Base-by-base conservation (phyloP, 2,329 filamentous ascomycete genomes). In the Pochonia chlamydosporia region DNA sequence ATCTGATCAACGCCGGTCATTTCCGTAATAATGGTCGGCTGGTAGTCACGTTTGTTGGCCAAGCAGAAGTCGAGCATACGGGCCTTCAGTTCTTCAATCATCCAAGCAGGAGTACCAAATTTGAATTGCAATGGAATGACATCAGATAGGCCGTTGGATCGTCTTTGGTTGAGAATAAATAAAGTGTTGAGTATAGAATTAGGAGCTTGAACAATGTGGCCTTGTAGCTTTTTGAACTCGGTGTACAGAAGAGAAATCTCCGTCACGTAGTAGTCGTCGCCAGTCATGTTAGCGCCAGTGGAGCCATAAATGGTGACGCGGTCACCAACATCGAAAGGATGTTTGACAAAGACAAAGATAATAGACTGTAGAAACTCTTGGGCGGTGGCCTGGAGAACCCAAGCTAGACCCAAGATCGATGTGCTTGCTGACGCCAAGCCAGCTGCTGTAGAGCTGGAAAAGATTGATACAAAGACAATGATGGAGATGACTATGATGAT, bases 211-310 rank as follows among this genome's bases (percentile, higher is more conserved):
- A 97, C 92, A 21, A 96, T 85, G 58, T 96, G 91, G 2, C 92
- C 92, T 66, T 96, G 86, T 87, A 96, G 92, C 74, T 96, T 96
- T 76, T 96, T 96, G 73, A 96, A 96, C 61, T 96, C 92, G 13
- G 92, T 97, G 64, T 93, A 97, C 14, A 96, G 76, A 1, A 97
- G 76, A 2, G 89, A 87, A 47, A 97, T 95, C 61, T 96, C 89
- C 46, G 95, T 95, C 46, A 97, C 91, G 55, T 95, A 96, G 67
- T 96, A 97, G 59, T 96, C 92, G 57, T 96, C 92, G 40, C 91
- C 91, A 30, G 78, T 80, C 60, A 89, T 76, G 14, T 76, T 64
- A n/a, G 83, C 77, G 51, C 92, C 92, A 1, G 89, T 89, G 58
- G 90, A 95, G 46, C 91, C 91, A 59, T 96, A 96, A 18, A 97